phyloP scores from a whole-genome alignment of 2,329 filamentous ascomycete genomes.

The Calonectria ilicicola region DNA sequence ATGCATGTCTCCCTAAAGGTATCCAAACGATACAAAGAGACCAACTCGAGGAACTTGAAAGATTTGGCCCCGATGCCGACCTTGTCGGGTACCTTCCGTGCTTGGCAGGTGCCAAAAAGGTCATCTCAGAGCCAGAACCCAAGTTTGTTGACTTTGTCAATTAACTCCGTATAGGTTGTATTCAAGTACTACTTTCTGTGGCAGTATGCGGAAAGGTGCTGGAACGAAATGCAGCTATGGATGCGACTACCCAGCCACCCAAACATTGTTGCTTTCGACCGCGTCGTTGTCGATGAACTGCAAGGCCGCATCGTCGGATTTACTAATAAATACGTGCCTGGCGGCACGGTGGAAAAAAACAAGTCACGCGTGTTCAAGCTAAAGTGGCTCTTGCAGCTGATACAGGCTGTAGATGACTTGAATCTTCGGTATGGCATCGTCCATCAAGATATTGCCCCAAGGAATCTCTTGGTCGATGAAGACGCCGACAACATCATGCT shows the following conservation, averaged over 20 bases:
- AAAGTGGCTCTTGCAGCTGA: slow-evolving; percentile 51
- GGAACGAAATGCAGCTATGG: slow-evolving; percentile 50
- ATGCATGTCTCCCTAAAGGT: slow-evolving; percentile 28
- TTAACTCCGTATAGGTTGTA: slow-evolving; percentile 27
- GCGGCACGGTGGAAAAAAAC: slow-evolving; percentile 46
- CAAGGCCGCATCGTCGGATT: slow-evolving; percentile 50
- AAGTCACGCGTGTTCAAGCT: slow-evolving; percentile 48
- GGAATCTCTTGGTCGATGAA: slow-evolving; percentile 52
- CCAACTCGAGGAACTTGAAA: slow-evolving; percentile 42
- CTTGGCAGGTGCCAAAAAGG: slow-evolving; percentile 19
- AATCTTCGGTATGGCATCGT: slow-evolving; percentile 51
- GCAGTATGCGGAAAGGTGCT: slow-evolving; percentile 33
- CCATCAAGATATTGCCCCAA: slow-evolving; percentile 53
- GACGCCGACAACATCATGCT: slow-evolving; percentile 47
- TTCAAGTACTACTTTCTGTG: slow-evolving; percentile 50
- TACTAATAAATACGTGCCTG: slow-evolving; percentile 46
- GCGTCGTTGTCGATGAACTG: slow-evolving; percentile 47
- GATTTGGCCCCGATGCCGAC: slow-evolving; percentile 43
- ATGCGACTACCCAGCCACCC: slow-evolving; percentile 50
- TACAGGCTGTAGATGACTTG: slow-evolving; percentile 45
- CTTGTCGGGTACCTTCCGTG: slow-evolving; percentile 39
- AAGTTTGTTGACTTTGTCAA: background rate
- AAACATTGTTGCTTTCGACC: slow-evolving; percentile 49
- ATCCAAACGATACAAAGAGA: slow-evolving; percentile 34
- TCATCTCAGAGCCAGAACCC: background rate